A percentile compares a stretch with the other conserved stretches of the same genome.
Evolutionary conservation across 2,329 filamentous ascomycete species (phyloP).

Genomic region (Domatiomyces globalis): DNA sequence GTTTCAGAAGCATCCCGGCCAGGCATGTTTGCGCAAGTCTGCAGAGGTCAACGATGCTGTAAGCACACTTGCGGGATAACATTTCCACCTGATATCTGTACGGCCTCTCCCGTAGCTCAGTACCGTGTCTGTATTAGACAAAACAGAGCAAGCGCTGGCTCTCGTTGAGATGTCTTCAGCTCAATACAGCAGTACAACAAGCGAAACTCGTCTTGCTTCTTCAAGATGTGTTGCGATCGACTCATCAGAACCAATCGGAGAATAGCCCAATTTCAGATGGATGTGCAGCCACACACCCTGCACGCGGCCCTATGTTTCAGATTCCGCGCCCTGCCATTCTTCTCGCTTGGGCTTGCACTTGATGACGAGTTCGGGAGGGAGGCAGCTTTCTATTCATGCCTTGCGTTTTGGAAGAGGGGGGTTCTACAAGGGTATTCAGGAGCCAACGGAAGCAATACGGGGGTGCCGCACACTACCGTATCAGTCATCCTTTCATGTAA

Average conservation of each 20-base stretch:
- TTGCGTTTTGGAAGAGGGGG: background rate
- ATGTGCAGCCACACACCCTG: background rate
- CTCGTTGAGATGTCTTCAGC: background rate
- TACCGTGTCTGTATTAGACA: background rate
- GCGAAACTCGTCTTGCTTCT: background rate
- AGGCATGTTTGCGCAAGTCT: too few species aligned
- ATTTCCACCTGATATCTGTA: background rate
- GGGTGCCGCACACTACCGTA: too few species aligned
- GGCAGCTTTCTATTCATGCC: background rate
- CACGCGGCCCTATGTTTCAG: background rate
- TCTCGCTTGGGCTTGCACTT: background rate
- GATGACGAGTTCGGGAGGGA: background rate
- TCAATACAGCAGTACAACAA: background rate
- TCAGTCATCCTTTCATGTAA: background rate
- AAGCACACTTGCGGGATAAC: background rate
- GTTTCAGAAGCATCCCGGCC: background rate
- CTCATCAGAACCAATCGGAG: background rate
- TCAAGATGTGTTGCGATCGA: background rate
- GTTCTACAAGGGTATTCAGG: background rate
- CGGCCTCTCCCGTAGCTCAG: too few species aligned
- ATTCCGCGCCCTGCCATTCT: background rate
- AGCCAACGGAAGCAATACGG: background rate
- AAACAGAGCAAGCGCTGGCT: background rate
- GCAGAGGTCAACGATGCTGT: background rate
- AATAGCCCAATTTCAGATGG: background rate